A percentile compares a stretch with the other conserved stretches of the same genome.
Evolutionary conservation across 2,329 filamentous ascomycete genomes (phyloP).

Genomic region (Periconia sp.): DNA sequence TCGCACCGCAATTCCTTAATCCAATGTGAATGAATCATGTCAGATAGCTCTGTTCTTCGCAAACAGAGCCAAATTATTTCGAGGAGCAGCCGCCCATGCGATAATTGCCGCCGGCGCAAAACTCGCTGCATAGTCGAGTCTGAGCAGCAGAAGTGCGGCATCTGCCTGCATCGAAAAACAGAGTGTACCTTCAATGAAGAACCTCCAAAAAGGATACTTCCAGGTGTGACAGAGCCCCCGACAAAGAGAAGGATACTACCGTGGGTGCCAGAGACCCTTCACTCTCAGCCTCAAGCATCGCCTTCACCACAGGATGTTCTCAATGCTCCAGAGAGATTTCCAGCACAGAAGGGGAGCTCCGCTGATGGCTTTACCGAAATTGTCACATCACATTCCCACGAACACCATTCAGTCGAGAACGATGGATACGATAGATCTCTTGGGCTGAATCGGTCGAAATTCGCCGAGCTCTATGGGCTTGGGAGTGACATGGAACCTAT

Average conservation of each 20-base stretch:
- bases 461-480: constrained; percentile 16
- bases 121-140: constrained; percentile 13
- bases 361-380: too few relatives aligned
- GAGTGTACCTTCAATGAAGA: constrained; percentile 4
- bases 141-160: constrained; percentile 8
- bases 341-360: background rate
- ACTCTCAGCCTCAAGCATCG: background rate
- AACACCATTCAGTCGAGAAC: background rate
- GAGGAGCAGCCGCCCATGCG: constrained; percentile 29
- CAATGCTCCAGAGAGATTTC: background rate
- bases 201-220: background rate
- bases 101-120: constrained; percentile 15
- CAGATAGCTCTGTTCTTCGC: too few relatives aligned
- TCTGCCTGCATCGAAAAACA: constrained; percentile 7
- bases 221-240: background rate
- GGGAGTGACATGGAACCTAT: constrained; percentile 20
- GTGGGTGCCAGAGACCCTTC: too few relatives aligned
- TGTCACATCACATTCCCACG: background rate
- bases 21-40: too few relatives aligned
- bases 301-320: constrained; percentile 4
- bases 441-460: constrained; percentile 9
- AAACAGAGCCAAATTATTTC: too few relatives aligned
- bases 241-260: too few relatives aligned
- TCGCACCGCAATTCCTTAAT: too few relatives aligned
- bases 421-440: constrained; percentile 1